A percentile compares a stretch with the other conserved stretches of the same genome.
Conservation (phyloP, 345 rosid genomes). For the Laguncularia racemosa region DNA sequence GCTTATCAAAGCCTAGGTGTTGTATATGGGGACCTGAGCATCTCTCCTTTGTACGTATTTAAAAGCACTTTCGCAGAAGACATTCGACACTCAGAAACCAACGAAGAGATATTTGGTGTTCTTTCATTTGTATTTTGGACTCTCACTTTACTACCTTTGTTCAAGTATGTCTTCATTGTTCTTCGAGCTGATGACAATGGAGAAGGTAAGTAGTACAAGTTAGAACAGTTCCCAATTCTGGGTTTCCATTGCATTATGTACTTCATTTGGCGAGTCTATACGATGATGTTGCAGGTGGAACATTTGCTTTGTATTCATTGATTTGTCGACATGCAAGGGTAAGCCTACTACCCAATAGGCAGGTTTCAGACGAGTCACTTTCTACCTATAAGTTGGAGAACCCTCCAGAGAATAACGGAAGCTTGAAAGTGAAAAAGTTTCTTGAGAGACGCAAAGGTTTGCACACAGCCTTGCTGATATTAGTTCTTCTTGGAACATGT, state of each 20-base stretch:
- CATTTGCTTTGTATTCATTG: constrained; percentile 18
- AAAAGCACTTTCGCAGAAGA: constrained; percentile 18
- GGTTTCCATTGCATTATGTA: too few species aligned
- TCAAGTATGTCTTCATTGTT: constrained; percentile 19
- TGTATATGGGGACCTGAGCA: constrained; percentile 19
- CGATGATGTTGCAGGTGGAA: constrained; percentile 11
- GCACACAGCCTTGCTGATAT: constrained; percentile 12
- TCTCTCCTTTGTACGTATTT: constrained; percentile 17
- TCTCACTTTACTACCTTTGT: constrained; percentile 16
- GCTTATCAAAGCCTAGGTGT: constrained; percentile 22
- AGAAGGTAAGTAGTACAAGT: constrained; percentile 7
- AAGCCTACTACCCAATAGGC: constrained; percentile 15
- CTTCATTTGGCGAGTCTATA: not conserved
- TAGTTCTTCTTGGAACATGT: constrained; percentile 18
- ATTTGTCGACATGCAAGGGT: constrained; percentile 17
- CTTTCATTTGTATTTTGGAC: constrained; percentile 21
- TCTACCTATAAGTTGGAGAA: constrained; percentile 14
- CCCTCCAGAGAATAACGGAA: constrained; percentile 6
- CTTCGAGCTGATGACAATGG: constrained; percentile 20
- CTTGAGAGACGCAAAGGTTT: constrained; percentile 13
- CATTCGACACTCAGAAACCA: constrained; percentile 16
- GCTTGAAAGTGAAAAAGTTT: constrained; percentile 9
- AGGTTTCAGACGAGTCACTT: constrained; percentile 14
- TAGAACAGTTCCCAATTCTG: too few species aligned
- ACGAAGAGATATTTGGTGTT: constrained; percentile 19